Evolutionary conservation across 78 protist species (phyloP).

Genomic region (Fonticula alba): DNA sequence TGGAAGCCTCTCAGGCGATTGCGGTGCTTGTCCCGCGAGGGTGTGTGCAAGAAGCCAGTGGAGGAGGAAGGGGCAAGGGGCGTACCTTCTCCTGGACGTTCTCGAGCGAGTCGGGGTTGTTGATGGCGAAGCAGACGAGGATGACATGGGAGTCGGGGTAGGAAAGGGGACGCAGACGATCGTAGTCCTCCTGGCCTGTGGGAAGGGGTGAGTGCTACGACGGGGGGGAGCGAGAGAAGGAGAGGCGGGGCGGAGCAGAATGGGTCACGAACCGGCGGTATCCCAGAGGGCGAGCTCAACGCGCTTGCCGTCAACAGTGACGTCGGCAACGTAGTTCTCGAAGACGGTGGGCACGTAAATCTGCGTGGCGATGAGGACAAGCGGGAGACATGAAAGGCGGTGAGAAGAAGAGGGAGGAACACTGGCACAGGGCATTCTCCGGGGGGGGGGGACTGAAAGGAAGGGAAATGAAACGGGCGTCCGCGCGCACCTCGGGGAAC

Average conservation of each 20-base stretch:
- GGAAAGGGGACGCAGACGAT: slow-evolving; percentile 81
- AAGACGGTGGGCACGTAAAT: slow-evolving; percentile 21
- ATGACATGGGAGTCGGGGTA: slow-evolving; percentile 84
- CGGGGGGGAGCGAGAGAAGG: too few species aligned
- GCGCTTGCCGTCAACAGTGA: slow-evolving; percentile 6
- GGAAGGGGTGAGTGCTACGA: neutral
- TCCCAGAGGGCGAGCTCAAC: slow-evolving; percentile 65
- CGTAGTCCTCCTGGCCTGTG: slow-evolving; percentile 86
- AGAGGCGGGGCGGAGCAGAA: too few species aligned
- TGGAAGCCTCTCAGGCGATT: too few species aligned
- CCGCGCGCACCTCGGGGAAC: slow-evolving; percentile 23
- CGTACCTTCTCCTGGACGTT: slow-evolving; percentile 38
- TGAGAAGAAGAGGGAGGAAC: neutral
- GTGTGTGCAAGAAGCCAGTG: too few species aligned
- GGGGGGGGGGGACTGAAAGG: too few species aligned
- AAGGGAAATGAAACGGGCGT: neutral
- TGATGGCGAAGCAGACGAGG: slow-evolving; percentile 62
- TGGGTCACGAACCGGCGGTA: slow-evolving; percentile 49
- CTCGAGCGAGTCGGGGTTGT: slow-evolving; percentile 36
- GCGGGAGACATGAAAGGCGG: neutral
- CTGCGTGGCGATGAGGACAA: neutral
- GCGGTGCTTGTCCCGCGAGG: too few species aligned
- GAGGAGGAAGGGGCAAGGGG: too few species aligned
- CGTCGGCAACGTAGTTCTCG: slow-evolving; percentile 19
- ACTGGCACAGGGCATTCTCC: neutral